phyloP scores from a whole-genome alignment of 345 rosid genomes.

The Citrus sinensis region DNA sequence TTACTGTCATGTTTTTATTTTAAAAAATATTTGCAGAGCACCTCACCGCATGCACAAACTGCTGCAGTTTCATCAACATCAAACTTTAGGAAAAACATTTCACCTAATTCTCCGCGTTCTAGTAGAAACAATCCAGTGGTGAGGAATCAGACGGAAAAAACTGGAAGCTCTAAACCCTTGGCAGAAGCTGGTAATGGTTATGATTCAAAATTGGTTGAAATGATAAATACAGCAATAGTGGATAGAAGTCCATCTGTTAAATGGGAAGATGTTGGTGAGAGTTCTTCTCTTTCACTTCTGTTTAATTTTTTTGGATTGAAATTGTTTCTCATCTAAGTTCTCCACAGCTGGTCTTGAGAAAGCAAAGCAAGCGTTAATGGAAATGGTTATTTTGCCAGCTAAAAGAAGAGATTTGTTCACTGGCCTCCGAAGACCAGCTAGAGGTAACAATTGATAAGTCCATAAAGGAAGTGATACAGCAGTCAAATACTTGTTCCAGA shows the following conservation, averaged over 20 bases:
- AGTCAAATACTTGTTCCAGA: conserved; percentile 7
- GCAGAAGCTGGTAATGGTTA: conserved; percentile 59
- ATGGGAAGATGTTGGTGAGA: conserved; percentile 98
- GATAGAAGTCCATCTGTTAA: conserved; percentile 94
- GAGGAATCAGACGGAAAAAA: conserved; percentile 41
- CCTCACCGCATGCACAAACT: conserved; percentile 35
- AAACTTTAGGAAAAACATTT: conserved; percentile 32
- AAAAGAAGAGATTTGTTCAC: conserved; percentile 93
- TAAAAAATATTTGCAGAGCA: conserved; percentile 47
- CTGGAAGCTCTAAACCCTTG: conserved; percentile 40
- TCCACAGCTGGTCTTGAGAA: conserved; percentile 89
- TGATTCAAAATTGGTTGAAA: conserved; percentile 78
- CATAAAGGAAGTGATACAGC: not conserved
- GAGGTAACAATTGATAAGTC: conserved; percentile 49
- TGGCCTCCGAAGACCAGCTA: conserved; percentile 92
- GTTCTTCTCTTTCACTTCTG: not conserved
- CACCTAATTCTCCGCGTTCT: conserved; percentile 34
- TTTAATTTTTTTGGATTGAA: conserved; percentile 1
- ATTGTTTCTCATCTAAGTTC: conserved; percentile 13
- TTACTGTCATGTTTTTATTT: conserved; percentile 10
- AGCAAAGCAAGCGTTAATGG: conserved; percentile 92
- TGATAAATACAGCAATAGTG: conserved; percentile 81
- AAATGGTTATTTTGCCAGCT: conserved; percentile 94
- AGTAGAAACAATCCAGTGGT: conserved; percentile 29
- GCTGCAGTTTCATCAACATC: conserved; percentile 55